Evolutionary conservation across 108 stramenopile genomes (phyloP), one percentile per base, ranked within the genome.

Genomic region (Cylindrotheca fusiformis): DNA sequence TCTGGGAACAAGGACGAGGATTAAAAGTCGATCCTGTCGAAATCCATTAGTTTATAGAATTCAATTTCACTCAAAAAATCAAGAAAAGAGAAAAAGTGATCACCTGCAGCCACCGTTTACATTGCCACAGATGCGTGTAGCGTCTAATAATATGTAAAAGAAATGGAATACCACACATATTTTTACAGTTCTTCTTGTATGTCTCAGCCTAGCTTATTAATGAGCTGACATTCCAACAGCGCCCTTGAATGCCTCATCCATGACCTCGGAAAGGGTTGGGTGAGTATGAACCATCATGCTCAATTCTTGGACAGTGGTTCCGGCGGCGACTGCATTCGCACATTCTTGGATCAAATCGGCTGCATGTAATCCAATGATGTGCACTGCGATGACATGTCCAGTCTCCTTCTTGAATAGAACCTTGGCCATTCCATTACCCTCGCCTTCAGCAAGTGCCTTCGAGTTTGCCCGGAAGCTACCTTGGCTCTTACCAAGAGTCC

Each of bases 301-400:
- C 71, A 99, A 72, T 68, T 99, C 96, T 52, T 95, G 82, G 12
- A 99, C 97, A 1, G 98, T 97, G 48, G 97, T 97, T 29, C 97
- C 97, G 3, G 96, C 95, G 1, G 94, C 95, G 25, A 97, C 93
- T 24, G 98, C 98, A 72, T 99, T 99, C 55, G 97, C 91, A 76
- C 97, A 97, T 80, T 99, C 98, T 68, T 99, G 98, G 69, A 99
- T 99, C 66, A 99, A 90, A 73, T 99, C 98, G 27, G 98, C 98
- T 4, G 98, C 98, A 67, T 99, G 97, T 54, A 99, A 66, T 51
- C 98, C 98, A 66, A 99, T 96, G 58, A 99, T 99, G 78, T 99
- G 98, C 24, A 97, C 98, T 17, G 95, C 98, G 1, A 97, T 81
- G 52, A 99, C 88, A 74, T 97, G 84, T 28, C 93, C 97, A 48